Base-by-base conservation (phyloP, 2,329 filamentous ascomycete genomes). In the Neonectria hederae region DNA sequence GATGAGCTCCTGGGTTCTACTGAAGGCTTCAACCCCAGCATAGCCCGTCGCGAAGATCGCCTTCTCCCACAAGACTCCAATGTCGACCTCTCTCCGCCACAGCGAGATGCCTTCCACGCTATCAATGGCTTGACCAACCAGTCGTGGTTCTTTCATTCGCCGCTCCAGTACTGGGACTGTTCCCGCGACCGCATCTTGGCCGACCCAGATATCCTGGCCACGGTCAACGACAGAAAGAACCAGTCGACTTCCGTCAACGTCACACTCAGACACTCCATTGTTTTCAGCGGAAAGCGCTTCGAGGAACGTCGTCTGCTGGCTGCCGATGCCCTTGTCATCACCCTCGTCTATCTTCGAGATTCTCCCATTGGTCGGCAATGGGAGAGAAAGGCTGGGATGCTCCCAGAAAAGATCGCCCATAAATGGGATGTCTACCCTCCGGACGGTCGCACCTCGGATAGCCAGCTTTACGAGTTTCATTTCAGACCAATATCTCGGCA, bases 91-190 rank as follows among this genome's bases (percentile, higher is more conserved):
- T 78, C 80, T 6, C 77, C 78, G 14, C 69, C 73, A 14, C 80
- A 86, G 66, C 83, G 87, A 30, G 85, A 90, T 72, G 76, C 82
- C 9, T 81, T 87, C 26, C 88, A 90, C 72, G 83, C 87, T 55
- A 80, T 83, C 69, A 89, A 90, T 71, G 87, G 87, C 14, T 76
- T 88, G 35, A 87, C 83, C 4, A 85, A 88, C 68, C 80, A 88
- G 69, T 88, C 88, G 4, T 93, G 91, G 91, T 92, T 92, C 70
- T 92, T 92, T 73, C 91, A 94, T 72, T 94, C 92, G n/a, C 92
- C 92, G 1, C 79, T 95, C 58, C 89, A 93, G 77, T 94, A 94
- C 77, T 95, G 92, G 92, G 85, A 88, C 64, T 91, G 89, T 74
- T 91, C 84, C n/a, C 74, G 81, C 6, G 83, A 86, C 1, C 78